Base-by-base conservation (phyloP, 2,329 filamentous ascomycete species). In the Fusarium coffeatum region DNA sequence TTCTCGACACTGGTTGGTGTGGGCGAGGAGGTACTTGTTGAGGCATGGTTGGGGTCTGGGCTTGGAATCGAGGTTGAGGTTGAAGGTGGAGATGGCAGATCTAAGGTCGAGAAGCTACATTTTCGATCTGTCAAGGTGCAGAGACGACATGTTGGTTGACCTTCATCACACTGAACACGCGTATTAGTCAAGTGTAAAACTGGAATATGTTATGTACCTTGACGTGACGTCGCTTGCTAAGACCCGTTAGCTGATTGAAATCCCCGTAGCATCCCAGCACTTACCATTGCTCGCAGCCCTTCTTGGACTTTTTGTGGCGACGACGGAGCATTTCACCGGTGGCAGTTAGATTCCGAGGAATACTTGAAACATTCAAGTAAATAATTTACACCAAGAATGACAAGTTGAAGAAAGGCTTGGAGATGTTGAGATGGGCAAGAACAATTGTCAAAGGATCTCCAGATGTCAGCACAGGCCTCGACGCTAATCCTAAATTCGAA, bases 241-340 rank as follows among this genome's bases (percentile, higher is more conserved):
- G 3, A 4, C 4, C 2, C 6, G 13, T 69, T 4, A 69, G 43
- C 18, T 22, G 1, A 3, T 5, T 3, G 18, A 10, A 6, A 18
- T 8, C 5, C 16, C 6, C 1, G 16, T 5, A 3, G 4, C 32
- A 16, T 4, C 10, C 18, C 32, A 5, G 16, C 3, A 55, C 67
- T 55, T 1, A 70, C 67, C 71, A 72, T 16, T 72, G 55, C 6
- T 55, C 6, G 11, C 71, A 72, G 15, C 71, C 70, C 8, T 50
- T 63, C 11, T 58, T 61, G 1, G 70, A 72, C 32, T 72, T 72
- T 43, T 67, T 73, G 4, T 72, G 71, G 6, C 64, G 55, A 2
- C 71, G 58, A 3, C 71, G 71, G n/a, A 30, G 28, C 28, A 30
- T 28, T 11, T n/a, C n/a, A n/a, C n/a, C n/a, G n/a, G n/a, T n/a